phyloP scores from a whole-genome alignment of 129 eudicot genomes.

The Chrysanthemum seticuspe region DNA sequence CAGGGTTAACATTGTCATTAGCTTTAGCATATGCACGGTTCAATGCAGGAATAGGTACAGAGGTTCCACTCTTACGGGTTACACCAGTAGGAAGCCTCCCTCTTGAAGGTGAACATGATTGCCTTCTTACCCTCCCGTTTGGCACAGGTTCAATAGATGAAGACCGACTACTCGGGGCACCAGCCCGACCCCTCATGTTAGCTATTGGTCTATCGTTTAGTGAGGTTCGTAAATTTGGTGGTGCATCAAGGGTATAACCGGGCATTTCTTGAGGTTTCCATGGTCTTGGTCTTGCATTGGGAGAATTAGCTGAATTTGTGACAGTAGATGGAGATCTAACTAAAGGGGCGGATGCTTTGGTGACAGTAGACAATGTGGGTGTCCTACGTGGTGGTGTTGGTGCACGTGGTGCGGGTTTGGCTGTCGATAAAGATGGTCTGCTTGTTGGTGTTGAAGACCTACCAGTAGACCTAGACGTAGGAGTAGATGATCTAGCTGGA shows the following conservation, averaged over 20 bases:
- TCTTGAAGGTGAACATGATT: constrained; percentile 93
- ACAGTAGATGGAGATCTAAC: constrained; percentile 41
- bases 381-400: constrained; percentile 83
- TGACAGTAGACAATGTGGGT: constrained; percentile 37
- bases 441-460: constrained; percentile 73
- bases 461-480: constrained; percentile 56
- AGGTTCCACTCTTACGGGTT: constrained; percentile 62
- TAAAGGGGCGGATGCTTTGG: constrained; percentile 44
- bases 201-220: constrained; percentile 75
- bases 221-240: constrained; percentile 86
- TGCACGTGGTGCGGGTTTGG: constrained; percentile 58
- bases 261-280: constrained; percentile 99
- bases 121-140: constrained; percentile 75
- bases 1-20: constrained; percentile 79
- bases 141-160: constrained; percentile 77
- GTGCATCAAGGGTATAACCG: constrained; percentile 87
- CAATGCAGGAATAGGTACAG: constrained; percentile 84
- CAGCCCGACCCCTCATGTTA: constrained; percentile 80
- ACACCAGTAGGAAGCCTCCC: constrained; percentile 81
- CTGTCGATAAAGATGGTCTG: constrained; percentile 49
- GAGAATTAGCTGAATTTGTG: constrained; percentile 51
- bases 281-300: constrained; percentile 67
- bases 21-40: constrained; percentile 80
- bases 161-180: constrained; percentile 74
- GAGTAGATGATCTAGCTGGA: constrained; percentile 68